phyloP scores from a whole-genome alignment of 2,329 filamentous ascomycete genomes.

The Cladophialophora chaetospira region DNA sequence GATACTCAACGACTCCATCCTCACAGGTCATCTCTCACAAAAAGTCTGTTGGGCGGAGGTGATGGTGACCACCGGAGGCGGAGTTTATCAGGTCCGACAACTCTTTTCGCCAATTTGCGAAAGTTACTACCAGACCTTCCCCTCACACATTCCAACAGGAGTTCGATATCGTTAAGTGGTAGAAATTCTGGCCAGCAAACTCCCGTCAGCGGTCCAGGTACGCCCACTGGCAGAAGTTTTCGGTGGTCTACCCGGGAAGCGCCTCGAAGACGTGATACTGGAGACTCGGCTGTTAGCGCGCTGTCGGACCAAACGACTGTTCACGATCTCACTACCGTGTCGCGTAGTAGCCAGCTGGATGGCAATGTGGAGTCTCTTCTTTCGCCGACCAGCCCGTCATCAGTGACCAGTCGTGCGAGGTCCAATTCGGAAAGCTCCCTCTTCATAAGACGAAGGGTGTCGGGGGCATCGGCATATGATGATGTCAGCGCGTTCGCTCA shows the following conservation, averaged over 20 bases:
- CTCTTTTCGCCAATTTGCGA: constrained; percentile 18
- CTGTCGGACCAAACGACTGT: not conserved
- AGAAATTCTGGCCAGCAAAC: constrained; percentile 12
- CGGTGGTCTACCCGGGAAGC: constrained; percentile 15
- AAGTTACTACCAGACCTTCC: constrained; percentile 27
- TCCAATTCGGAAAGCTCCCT: constrained; percentile 78
- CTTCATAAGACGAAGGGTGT: constrained; percentile 70
- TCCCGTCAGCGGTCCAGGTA: constrained; percentile 2
- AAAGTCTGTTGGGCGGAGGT: constrained; percentile 9
- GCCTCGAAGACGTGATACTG: not conserved
- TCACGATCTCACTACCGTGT: not conserved
- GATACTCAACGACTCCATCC: not conserved
- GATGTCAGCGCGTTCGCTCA: constrained; percentile 80
- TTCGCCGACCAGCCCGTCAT: constrained; percentile 37
- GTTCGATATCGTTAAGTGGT: constrained; percentile 16
- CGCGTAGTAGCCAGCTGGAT: constrained; percentile 33
- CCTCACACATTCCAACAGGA: constrained; percentile 17
- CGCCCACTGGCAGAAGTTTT: constrained; percentile 11
- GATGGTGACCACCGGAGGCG: constrained; percentile 15
- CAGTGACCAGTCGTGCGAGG: constrained; percentile 51
- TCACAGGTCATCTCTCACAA: constrained; percentile 14
- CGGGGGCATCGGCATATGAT: constrained; percentile 77
- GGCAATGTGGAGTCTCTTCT: constrained; percentile 22
- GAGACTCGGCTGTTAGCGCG: not conserved
- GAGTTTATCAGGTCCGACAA: constrained; percentile 17